These are phyloP conservation scores for Leccinum cinnamomeum DNA, from an alignment of 1,284 basidiomycete species.

Conservation along the genomic window DNA sequence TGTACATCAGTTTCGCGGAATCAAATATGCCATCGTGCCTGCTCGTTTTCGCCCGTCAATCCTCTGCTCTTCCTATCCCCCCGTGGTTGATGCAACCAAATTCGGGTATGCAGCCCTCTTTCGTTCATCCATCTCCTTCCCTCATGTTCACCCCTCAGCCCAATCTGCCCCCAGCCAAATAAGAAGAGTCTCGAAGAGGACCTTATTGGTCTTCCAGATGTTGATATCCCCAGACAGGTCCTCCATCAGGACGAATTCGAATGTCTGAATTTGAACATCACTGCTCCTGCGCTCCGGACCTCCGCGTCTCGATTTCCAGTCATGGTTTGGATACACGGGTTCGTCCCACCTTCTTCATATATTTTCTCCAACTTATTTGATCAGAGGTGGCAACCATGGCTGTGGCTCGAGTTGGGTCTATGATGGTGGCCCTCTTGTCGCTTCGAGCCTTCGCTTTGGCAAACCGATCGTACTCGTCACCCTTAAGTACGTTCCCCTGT, in stretches of 20 bases:
- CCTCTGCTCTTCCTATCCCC: conserved; percentile 55
- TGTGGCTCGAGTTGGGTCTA: conserved; percentile 75
- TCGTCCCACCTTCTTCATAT: conserved; percentile 24
- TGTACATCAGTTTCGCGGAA: conserved; percentile 71
- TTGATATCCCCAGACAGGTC: conserved; percentile 52
- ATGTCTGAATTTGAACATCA: conserved; percentile 75
- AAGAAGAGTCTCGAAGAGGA: conserved; percentile 53
- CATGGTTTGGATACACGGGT: conserved; percentile 83
- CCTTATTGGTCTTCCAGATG: conserved; percentile 58
- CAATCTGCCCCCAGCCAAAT: conserved; percentile 69
- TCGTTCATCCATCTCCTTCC: background rate
- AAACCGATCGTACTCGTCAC: conserved; percentile 70
- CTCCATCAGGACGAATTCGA: conserved; percentile 70
- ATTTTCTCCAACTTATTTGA: conserved; percentile 16
- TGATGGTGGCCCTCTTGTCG: conserved; percentile 67
- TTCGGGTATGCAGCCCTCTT: conserved; percentile 51
- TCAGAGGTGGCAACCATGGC: conserved; percentile 66
- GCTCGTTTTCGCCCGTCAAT: conserved; percentile 71
- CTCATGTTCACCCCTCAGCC: conserved; percentile 41
- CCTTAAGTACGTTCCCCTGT: conserved; percentile 59
- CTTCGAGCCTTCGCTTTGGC: conserved; percentile 56
- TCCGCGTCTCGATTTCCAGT: conserved; percentile 59
- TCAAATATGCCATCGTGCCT: conserved; percentile 73
- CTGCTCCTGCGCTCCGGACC: conserved; percentile 58
- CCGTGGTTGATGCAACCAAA: conserved; percentile 58